Evolutionary conservation across 2,329 filamentous ascomycete genomes (phyloP).

Genomic region (Pseudogymnoascus sp.): DNA sequence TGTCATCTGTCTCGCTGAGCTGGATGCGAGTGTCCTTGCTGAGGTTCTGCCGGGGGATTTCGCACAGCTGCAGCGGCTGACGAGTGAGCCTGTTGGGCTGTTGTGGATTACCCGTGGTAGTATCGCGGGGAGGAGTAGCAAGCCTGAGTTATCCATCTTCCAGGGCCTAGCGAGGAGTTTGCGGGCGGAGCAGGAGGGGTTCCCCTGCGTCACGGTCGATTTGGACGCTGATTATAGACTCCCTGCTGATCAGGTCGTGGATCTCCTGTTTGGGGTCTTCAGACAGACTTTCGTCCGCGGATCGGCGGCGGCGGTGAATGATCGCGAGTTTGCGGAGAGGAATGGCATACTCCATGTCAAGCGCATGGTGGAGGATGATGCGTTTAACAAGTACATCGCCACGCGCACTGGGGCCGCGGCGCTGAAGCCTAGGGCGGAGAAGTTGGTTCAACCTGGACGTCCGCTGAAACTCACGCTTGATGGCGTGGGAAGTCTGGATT

Average conservation of each 20-base stretch:
- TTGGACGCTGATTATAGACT: slow-evolving; percentile 25
- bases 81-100: background rate
- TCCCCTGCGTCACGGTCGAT: slow-evolving; percentile 23
- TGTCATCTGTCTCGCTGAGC: background rate
- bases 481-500: slow-evolving; percentile 23
- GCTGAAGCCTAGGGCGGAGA: background rate
- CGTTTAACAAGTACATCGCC: slow-evolving; percentile 16
- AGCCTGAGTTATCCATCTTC: background rate
- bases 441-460: slow-evolving; percentile 15
- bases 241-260: slow-evolving; percentile 24
- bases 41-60: background rate
- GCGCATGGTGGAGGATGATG: slow-evolving; percentile 23
- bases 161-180: background rate
- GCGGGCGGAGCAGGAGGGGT: background rate
- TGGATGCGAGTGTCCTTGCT: background rate
- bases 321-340: slow-evolving; percentile 27
- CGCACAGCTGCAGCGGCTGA: background rate
- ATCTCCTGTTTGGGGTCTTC: slow-evolving; percentile 17
- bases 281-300: slow-evolving; percentile 14
- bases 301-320: slow-evolving; percentile 11
- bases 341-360: slow-evolving; percentile 23
- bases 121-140: background rate
- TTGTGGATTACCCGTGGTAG: background rate
- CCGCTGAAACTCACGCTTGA: slow-evolving; percentile 21
- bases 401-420: background rate